Evolutionary conservation across 2,329 filamentous ascomycete genomes (phyloP).

Genomic region (Cytospora paraplurivora): DNA sequence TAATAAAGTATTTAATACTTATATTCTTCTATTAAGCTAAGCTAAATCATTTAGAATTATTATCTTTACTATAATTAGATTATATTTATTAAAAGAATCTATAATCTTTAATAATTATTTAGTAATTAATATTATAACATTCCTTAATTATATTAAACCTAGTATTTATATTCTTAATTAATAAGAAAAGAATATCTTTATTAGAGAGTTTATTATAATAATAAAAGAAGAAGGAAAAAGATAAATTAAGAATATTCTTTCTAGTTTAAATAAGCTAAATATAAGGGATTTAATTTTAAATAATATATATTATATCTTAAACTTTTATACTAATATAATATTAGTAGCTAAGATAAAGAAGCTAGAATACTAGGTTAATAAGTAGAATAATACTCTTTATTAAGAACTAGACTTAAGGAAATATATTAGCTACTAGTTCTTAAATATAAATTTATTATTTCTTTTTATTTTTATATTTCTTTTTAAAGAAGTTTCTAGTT

Average conservation of each 20-base stretch:
- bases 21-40: background rate
- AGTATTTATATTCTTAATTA: too few species aligned
- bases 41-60: background rate
- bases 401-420: background rate
- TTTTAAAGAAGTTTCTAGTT: too few species aligned
- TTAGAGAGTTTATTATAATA: background rate
- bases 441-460: background rate
- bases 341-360: background rate
- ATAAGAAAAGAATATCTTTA: background rate
- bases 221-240: background rate
- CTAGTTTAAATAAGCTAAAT: background rate
- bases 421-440: background rate
- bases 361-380: background rate
- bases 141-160: too few species aligned
- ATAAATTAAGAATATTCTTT: background rate
- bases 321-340: background rate
- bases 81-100: background rate
- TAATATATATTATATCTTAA: background rate
- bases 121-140: too few species aligned
- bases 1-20: background rate
- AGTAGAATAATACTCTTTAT: background rate
- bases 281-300: background rate
- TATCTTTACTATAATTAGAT: background rate
- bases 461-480: background rate
- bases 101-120: background rate